Evolutionary conservation across 2,329 filamentous ascomycete species (phyloP), one percentile per base, ranked within the genome.

Genomic region (Colletotrichum somersetense): DNA sequence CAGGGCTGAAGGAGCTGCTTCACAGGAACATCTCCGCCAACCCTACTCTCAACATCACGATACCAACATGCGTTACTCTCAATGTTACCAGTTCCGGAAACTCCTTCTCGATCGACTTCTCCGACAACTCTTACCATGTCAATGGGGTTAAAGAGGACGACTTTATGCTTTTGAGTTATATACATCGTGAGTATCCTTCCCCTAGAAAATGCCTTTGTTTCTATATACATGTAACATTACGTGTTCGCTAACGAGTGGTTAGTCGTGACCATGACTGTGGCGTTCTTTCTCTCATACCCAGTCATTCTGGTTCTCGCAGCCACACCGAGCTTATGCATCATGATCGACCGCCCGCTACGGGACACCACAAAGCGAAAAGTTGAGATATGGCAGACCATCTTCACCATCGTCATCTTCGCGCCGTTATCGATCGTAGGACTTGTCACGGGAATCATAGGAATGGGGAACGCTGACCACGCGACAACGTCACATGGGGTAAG

Each of bases 21-120:
- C 69, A 20, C 1, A 53, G 66, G 35, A 72, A 72, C 8, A 72
- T 69, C 26, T 50, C 66, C 6, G 69, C 69, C 10, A 72, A 72
- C 11, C 69, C 69, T 5, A 2, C 64, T 2, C 62, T 69, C 53
- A 69, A 72, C 48, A 55, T 72, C 53, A 72, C 69, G 1, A 72
- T 72, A 40, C 69, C 69, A 5, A 59, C 42, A 14, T 72, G 69
- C 26, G 30, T 72, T 16, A 14, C 35, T 10, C 59, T 72, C n/a
- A 72, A 72, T 3, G 33, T 72, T 16, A 61, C 66, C 53, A 56
- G 53, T 6, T 40, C 46, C 11, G 59, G 69, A 1, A 72, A 72
- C 23, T 20, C 59, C n/a, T 72, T 72, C 35, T 69, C 69, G 18
- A 72, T 72, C 33, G 40, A 69, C 59, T 69, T 72, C 12, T 69